Base-by-base conservation (phyloP, 768 basidiomycete genomes). In the Mrakia blollopis region DNA sequence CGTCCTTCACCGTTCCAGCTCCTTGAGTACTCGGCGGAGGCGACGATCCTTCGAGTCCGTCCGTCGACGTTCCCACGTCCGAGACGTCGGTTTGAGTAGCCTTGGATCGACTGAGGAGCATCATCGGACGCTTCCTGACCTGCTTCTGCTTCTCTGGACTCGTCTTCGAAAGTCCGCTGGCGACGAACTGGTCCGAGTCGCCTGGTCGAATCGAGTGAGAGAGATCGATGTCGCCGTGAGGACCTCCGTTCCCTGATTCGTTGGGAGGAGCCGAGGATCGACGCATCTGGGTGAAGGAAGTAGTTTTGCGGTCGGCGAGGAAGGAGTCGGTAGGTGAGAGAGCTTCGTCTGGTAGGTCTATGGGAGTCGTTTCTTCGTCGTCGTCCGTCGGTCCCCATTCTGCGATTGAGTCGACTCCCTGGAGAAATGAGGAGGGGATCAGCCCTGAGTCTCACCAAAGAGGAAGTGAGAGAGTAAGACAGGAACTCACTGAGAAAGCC, bases 11-110 rank as follows among this genome's bases (percentile, higher is more conserved):
- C 28, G 39, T 72, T 14, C 44, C 70, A 28, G 70, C 39, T 50
- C 18, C 50, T 28, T 39, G 44, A 21, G 70, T 44, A 11, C 32
- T 39, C 32, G 32, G 30, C 35, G 32, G 37, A 65, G 18, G 63
- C 37, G 37, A 39, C 47, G 23, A 30, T 32, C 54, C n/a, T 47
- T 18, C 47, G 23, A 69, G 39, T 44, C 32, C 60, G 32, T 65
- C 70, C 39, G 63, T 77, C 62, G 76, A 77, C 32, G 71, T 77
- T 18, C 76, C 76, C n/a, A 61, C 68, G 81, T 82, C 79, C 73
- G 72, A 83, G 41, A 83, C 80, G 62, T 92, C 91, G 0, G 91
- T 92, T 81, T 93, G 92, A 10, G 91, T 87, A 18, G 87, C 89
- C 62, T 88, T 86, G 37, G 89, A 89, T 3, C 88, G 87, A 32